Base-by-base conservation (phyloP, 2,329 filamentous ascomycete species). In the Claviceps spartinae region DNA sequence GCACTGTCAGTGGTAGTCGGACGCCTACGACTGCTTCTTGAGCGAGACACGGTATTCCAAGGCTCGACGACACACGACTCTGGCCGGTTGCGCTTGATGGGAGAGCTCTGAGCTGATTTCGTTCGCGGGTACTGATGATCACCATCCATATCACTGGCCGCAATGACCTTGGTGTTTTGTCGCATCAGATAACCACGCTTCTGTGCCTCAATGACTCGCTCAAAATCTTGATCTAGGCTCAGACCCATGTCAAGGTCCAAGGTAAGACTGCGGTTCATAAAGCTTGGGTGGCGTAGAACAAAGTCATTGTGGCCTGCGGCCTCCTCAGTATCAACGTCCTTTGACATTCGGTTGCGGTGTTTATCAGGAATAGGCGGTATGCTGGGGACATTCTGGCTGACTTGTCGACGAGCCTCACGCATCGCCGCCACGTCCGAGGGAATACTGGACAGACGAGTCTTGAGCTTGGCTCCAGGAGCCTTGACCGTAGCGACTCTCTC, bases 141-240 rank as follows among this genome's bases (percentile, higher is more conserved):
- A 36, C 73, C 69, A 56, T 85, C 76, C 58, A 85, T 84, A 66
- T 88, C 84, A 65, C 84, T 95, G n/a, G 93, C 93, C 48, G 95
- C 82, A 49, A 98, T 88, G 51, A 98, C 79, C 68, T 97, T 97
- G 3, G 91, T 97, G 69, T 97, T 98, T 62, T 98, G 91, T 62
- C 93, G 83, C 91, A 97, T 98, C 46, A 97, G 77, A 64, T 98
- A 98, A 52, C 93, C 93, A 73, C 94, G 90, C 89, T 97, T 97
- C 85, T 96, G 90, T 65, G 84, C 79, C 72, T 96, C 89, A 61
- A 97, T 94, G 52, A 97, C 87, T 55, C 91, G 81, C 62, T 97
- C 89, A 68, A 97, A 96, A 65, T 96, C 93, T 61, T 86, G 81
- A 62, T 95, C 88, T 46, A 97, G 78, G 57, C 88, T 91, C 56